phyloP scores from a whole-genome alignment of 176 grass and related monocot genomes.

The Dactylis glomerata region DNA sequence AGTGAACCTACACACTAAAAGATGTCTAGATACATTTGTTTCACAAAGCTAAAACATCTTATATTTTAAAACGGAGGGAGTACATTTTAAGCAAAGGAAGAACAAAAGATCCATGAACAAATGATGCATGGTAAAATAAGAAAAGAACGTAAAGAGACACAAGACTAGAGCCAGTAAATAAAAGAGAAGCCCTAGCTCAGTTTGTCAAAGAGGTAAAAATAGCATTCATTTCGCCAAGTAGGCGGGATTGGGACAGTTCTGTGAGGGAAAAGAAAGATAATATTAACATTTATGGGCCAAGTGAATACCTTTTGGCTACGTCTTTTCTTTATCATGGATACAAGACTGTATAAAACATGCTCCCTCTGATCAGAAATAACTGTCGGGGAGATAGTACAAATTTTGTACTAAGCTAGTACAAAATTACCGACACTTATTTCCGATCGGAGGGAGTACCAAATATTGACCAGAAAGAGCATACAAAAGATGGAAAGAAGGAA shows the following conservation, averaged over 20 bases:
- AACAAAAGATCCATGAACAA: not conserved
- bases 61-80: too few relatives aligned
- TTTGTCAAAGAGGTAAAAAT: not conserved
- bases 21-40: too few relatives aligned
- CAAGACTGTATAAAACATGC: not conserved
- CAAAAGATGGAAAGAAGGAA: not conserved
- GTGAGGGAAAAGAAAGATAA: not conserved
- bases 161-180: too few relatives aligned
- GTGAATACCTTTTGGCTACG: not conserved
- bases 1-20: too few relatives aligned
- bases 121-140: not conserved
- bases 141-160: not conserved
- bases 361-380: too few relatives aligned
- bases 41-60: too few relatives aligned
- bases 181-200: not conserved
- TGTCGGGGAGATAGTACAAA: too few relatives aligned
- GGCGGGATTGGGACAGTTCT: not conserved
- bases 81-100: not conserved
- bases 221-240: not conserved
- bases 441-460: too few relatives aligned
- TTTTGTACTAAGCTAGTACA: too few relatives aligned
- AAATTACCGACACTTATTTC: too few relatives aligned
- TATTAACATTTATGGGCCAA: not conserved
- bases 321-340: not conserved
- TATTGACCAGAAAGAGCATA: not conserved